A percentile compares a stretch with the other conserved stretches of the same genome.
Evolutionary conservation across 164 flowering plant species (phyloP).

Genomic region (Tinospora cordifolia): DNA sequence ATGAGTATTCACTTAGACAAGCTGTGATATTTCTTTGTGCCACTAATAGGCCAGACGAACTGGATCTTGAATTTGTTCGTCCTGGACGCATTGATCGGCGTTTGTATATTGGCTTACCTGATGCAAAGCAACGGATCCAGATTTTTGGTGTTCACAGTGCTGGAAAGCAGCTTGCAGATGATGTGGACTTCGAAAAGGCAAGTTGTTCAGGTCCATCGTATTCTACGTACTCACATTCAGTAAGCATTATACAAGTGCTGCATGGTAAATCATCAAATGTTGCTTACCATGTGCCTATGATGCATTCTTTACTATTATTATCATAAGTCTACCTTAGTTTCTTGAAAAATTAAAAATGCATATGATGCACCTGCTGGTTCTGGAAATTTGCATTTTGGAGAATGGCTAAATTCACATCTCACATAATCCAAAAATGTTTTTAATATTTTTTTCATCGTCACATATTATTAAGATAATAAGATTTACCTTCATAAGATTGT

Average conservation of each 20-base stretch:
- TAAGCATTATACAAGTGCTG: not conserved
- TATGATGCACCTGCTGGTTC: no score
- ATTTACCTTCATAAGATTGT: no score
- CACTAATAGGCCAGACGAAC: conserved; percentile 91
- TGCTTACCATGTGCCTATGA: not conserved
- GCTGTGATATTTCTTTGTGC: conserved; percentile 97
- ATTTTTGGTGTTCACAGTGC: conserved; percentile 89
- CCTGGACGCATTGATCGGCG: conserved; percentile 96
- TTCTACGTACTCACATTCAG: not conserved
- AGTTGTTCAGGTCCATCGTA: conserved; percentile 3
- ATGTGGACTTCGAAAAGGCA: conserved; percentile 77
- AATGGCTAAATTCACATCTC: no score
- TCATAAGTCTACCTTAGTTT: no score
- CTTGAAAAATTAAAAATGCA: no score
- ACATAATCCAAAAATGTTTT: no score
- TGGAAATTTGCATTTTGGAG: no score
- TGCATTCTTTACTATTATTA: no score
- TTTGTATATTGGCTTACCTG: conserved; percentile 79
- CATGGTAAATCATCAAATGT: not conserved
- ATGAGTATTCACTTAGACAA: conserved; percentile 79
- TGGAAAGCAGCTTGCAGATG: conserved; percentile 73
- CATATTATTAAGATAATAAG: no score
- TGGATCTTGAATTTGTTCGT: conserved; percentile 80
- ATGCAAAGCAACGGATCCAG: conserved; percentile 81
- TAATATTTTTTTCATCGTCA: no score